phyloP scores from a whole-genome alignment of 371 early-diverging fungal genomes.

The Rhizopus stolonifer region DNA sequence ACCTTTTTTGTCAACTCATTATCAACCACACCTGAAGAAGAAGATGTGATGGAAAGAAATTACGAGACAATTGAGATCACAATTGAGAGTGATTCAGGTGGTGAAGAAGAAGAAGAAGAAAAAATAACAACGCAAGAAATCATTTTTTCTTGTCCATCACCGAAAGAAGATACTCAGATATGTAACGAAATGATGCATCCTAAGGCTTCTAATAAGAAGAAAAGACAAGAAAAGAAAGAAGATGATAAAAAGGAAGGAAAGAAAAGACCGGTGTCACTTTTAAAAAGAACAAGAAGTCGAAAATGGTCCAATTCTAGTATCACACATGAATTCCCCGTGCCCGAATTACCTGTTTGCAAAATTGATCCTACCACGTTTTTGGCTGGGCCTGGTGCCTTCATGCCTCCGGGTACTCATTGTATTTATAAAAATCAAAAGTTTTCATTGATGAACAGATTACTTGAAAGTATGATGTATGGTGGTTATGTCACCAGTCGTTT shows the following conservation, averaged over 20 bases:
- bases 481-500: slow-evolving; percentile 28
- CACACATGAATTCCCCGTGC: background rate
- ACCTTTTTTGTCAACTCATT: background rate
- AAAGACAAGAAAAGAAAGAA: too few relatives aligned
- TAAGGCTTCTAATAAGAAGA: too few relatives aligned
- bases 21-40: background rate
- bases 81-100: background rate
- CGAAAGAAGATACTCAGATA: too few relatives aligned
- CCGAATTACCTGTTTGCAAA: background rate
- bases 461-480: slow-evolving; percentile 29
- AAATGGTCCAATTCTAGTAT: background rate
- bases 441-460: slow-evolving; percentile 16
- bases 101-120: background rate
- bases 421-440: background rate
- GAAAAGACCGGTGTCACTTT: background rate
- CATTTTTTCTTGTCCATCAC: too few relatives aligned
- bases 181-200: too few relatives aligned
- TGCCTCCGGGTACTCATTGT: background rate
- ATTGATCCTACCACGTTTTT: slow-evolving; percentile 5
- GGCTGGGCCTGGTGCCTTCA: background rate
- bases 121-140: too few relatives aligned
- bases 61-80: background rate
- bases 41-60: background rate
- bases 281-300: background rate
- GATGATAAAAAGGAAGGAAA: too few relatives aligned